These are phyloP conservation scores for Thelephora terrestris DNA, from an alignment of 1,284 basidiomycete species.

Conservation along the genomic window DNA sequence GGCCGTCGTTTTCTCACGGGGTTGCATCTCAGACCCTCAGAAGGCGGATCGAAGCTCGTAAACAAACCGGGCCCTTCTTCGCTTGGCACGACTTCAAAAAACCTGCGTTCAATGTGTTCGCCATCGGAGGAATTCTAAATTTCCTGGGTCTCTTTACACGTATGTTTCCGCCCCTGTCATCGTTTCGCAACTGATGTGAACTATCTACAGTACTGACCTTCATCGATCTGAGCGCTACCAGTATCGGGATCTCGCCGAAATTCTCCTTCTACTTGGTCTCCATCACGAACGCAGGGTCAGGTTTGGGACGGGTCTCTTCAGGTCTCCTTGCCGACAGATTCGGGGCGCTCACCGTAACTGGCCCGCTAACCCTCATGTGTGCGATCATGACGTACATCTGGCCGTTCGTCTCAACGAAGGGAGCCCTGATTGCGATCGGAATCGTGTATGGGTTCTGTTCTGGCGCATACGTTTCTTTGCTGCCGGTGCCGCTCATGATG, in stretches of 20 bases:
- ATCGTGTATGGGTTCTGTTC: constrained; percentile 46
- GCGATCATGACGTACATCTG: constrained; percentile 46
- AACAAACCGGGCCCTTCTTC: constrained; percentile 36
- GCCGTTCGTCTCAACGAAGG: constrained; percentile 38
- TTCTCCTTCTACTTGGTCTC: constrained; percentile 37
- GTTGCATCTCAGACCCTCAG: constrained; percentile 28
- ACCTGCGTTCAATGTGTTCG: constrained; percentile 33
- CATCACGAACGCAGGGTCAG: constrained; percentile 35
- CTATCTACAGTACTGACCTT: constrained; percentile 34
- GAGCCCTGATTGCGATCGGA: constrained; percentile 34
- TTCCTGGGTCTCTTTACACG: constrained; percentile 57
- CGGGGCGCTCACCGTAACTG: constrained; percentile 42
- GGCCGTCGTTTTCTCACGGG: too few species aligned
- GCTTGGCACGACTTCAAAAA: constrained; percentile 39
- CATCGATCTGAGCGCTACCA: constrained; percentile 31
- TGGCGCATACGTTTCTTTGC: constrained; percentile 46
- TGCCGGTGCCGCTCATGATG: constrained; percentile 44
- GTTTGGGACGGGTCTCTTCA: constrained; percentile 29
- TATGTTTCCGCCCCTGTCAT: constrained; percentile 14
- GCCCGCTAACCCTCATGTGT: constrained; percentile 38
- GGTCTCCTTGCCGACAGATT: constrained; percentile 31
- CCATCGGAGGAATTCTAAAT: constrained; percentile 30
- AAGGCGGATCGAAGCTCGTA: constrained; percentile 39
- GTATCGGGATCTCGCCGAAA: constrained; percentile 24
- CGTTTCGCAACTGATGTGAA: background rate